Evolutionary conservation across 106 monocot species (phyloP), one percentile per base, ranked within the genome.

Genomic region (Narthecium ossifragum): DNA sequence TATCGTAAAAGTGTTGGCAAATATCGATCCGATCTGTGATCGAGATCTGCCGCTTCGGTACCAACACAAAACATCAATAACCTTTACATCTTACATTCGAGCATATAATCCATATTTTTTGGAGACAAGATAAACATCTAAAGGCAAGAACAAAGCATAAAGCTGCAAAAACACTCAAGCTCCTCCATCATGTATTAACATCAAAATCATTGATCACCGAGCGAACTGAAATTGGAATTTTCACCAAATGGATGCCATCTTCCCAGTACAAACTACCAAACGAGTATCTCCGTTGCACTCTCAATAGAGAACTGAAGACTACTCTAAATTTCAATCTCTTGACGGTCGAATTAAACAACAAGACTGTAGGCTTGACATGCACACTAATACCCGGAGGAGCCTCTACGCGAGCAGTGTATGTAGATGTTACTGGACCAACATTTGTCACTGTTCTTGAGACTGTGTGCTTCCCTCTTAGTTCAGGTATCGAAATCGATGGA

Each of bases 251-350:
- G 21, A 45, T 28, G n/a, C 78, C 78, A 63, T 89, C 84, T 21
- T 65, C 59, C 88, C 88, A 89, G 8, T 72, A 30, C 34, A 89
- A 61, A 53, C 83, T 89, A 14, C 88, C 88, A 33, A 89, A 89
- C 22, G 40, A 30, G 34, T 78, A 84, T 9, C 77, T 67, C 0
- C 80, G 77, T 48, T 78, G 68, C 52, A 89, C 73, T 38, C 56
- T 66, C 14, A 74, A 21, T 3, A 23, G 54, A 7, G 84, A 23
- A 25, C 12, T 30, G 47, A 89, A 69, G 9, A 33, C 65, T 21
- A 78, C 77, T 55, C 49, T 61, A 59, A 89, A 89, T 7, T 34
- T 58, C n/a, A 74, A 24, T 28, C 51, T 66, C 7, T 14, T 68
- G 0, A 72, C 50, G 4, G 71, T 77, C 2, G 77, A 60, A 62